These are phyloP conservation scores for Remersonia thermophila DNA, from an alignment of 2,329 filamentous ascomycete species.

Conservation along the genomic window DNA sequence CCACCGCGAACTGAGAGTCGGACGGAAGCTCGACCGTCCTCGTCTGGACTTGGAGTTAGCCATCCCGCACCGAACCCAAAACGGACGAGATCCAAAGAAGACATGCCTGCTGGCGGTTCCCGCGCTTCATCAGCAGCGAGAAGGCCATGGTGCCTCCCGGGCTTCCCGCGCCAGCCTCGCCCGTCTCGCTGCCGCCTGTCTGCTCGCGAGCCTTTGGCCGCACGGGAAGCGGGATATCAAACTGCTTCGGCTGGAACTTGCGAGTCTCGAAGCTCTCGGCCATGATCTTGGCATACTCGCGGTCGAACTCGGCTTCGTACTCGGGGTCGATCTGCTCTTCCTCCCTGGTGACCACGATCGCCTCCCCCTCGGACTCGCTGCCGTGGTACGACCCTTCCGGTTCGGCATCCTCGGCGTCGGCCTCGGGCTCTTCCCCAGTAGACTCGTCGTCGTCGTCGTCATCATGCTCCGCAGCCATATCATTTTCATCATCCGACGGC, in stretches of 20 bases:
- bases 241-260: slow-evolving; percentile 91
- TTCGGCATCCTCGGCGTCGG: slow-evolving; percentile 44
- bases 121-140: slow-evolving; percentile 86
- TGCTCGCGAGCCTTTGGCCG: slow-evolving; percentile 55
- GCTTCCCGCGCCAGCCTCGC: slow-evolving; percentile 16
- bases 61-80: not conserved
- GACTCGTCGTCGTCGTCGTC: slow-evolving; percentile 43
- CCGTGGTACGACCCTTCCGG: slow-evolving; percentile 39
- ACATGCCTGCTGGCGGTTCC: slow-evolving; percentile 81
- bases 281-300: slow-evolving; percentile 98
- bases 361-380: slow-evolving; percentile 68
- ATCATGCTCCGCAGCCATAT: slow-evolving; percentile 49
- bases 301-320: slow-evolving; percentile 92
- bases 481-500: slow-evolving; percentile 66
- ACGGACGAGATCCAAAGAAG: not conserved
- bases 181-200: slow-evolving; percentile 25
- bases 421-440: slow-evolving; percentile 31
- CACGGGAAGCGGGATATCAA: slow-evolving; percentile 96
- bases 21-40: slow-evolving; percentile 80
- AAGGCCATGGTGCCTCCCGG: slow-evolving; percentile 73
- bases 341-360: slow-evolving; percentile 81
- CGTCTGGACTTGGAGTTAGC: slow-evolving; percentile 46
- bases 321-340: slow-evolving; percentile 87
- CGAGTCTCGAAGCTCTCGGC: slow-evolving; percentile 89
- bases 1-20: slow-evolving; percentile 87